Evolutionary conservation across 345 rosid genomes (phyloP), one percentile per base, ranked within the genome.

Genomic region (Gossypium bickii): DNA sequence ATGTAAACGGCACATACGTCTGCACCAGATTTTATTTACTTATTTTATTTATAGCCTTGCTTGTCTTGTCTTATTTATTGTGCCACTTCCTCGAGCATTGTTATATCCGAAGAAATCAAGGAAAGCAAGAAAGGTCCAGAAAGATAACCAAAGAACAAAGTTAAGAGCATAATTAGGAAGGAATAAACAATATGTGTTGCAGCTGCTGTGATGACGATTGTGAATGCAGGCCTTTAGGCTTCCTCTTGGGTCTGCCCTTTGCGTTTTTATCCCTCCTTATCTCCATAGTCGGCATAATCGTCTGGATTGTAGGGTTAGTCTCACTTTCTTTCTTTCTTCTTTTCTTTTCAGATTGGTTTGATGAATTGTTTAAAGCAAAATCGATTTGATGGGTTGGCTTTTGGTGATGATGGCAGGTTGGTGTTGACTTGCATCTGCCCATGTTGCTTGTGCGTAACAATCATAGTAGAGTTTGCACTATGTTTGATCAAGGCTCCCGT

Each of bases 171-270:
- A 34, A 9, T 7, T 51, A n/a, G 53, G 29, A 58, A 79, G 71
- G 11, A 57, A 22, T 12, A 77, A 81, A 5, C 41, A 34, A 47
- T 22, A 80, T 82, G 87, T 83, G 83, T 48, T 81, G 86, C 76
- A 80, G 87, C 70, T 62, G 88, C 76, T 65, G 82, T 25, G 80
- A 78, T 24, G 89, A 86, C 27, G 82, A 82, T 34, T 82, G 89
- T 62, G 74, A 83, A 44, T 90, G 93, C 87, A 82, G 91, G 79
- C 89, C 91, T 3, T 51, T 88, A 17, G 92, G 89, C n/a, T 88
- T 90, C 77, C 86, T 90, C 13, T 52, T 88, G 72, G 91, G 89
- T 67, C 84, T 88, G 25, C 95, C 95, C 53, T 90, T 87, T 60
- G 89, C 91, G 74, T 86, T 90, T 70, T 84, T 88, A 41, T 71